Evolutionary conservation across 2,329 filamentous ascomycete genomes (phyloP), one percentile per base, ranked within the genome.

Genomic region (Botrytis fabae): DNA sequence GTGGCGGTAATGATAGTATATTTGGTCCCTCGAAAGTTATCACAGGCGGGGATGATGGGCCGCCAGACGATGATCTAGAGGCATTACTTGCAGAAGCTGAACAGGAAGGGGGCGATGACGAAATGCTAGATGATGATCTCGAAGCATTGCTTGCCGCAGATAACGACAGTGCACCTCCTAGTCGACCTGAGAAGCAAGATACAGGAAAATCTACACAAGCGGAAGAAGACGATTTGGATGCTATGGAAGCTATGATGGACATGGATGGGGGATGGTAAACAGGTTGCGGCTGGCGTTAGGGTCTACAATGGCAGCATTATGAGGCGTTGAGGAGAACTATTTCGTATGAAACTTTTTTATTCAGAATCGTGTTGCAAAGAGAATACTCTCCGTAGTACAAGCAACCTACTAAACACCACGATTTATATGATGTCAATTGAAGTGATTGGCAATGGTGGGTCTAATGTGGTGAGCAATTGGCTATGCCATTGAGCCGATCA

Each of bases 171-270:
- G 59, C 44, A 54, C 48, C 25, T 59, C 35, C 46, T 38, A n/a
- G 5, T 63, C 40, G 32, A 35, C 48, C 40, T 60, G 16, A 62
- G 25, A 57, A 76, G 71, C 38, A 62, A 46, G n/a, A 62, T 14
- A 32, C 35, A 38, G 25, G 25, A 44, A 54, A 65, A 10, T 28
- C 59, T 20, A 22, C 81, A 40, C 81, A 82, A 42, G 59, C 32
- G 46, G 51, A 63, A 25, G 57, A 25, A 2, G 62, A 72, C 25
- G 44, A 72, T 64, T 78, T 81, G 16, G 81, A 82, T 40, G 81
- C 83, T 44, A 75, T 83, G 80, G 90, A 89, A 74, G 90, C 87
- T 1, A 90, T 93, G 88, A 69, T 72, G 87, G 84, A 75, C 66
- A 70, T 70, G 57, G 35, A 60, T 22, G 57, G 68, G 54, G 68